Conservation (phyloP, 2,329 filamentous ascomycete genomes). For the Talaromyces sp. region DNA sequence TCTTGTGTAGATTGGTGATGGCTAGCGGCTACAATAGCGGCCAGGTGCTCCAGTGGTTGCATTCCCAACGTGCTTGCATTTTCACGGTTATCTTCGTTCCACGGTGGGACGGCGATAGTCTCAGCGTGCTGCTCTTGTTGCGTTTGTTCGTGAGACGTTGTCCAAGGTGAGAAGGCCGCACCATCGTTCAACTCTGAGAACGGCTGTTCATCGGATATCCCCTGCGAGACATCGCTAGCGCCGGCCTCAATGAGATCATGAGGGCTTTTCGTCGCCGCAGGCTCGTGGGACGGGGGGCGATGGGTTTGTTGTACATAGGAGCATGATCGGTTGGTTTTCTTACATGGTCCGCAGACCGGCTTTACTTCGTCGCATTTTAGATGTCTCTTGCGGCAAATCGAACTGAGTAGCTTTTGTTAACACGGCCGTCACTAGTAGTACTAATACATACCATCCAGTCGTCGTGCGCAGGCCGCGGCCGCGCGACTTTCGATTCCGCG, state of each 20-base stretch:
- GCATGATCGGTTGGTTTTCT: constrained; percentile 17
- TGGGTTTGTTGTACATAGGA: constrained; percentile 8
- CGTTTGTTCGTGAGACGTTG: no score
- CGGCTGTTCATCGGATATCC: no score
- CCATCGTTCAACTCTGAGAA: no score
- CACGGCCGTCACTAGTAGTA: not conserved
- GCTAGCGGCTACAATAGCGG: constrained; percentile 6
- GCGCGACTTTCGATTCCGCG: constrained; percentile 14
- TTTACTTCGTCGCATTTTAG: constrained; percentile 24
- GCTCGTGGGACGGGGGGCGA: not conserved
- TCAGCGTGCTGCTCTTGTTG: not conserved
- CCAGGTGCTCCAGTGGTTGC: not conserved
- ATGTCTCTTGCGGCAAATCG: constrained; percentile 21
- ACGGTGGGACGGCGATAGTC: not conserved
- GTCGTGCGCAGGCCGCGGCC: constrained; percentile 16
- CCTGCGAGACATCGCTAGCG: no score
- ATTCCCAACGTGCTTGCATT: not conserved
- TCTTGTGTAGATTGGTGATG: constrained; percentile 1
- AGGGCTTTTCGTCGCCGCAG: not conserved
- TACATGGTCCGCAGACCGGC: constrained; percentile 20
- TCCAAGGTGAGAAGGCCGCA: no score
- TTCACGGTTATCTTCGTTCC: not conserved
- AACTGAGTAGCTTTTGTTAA: constrained; percentile 7
- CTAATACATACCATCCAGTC: constrained; percentile 14
- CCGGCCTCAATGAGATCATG: no score